Conservation (phyloP, 1,284 basidiomycete species). For the Veloboletus limbatus region DNA sequence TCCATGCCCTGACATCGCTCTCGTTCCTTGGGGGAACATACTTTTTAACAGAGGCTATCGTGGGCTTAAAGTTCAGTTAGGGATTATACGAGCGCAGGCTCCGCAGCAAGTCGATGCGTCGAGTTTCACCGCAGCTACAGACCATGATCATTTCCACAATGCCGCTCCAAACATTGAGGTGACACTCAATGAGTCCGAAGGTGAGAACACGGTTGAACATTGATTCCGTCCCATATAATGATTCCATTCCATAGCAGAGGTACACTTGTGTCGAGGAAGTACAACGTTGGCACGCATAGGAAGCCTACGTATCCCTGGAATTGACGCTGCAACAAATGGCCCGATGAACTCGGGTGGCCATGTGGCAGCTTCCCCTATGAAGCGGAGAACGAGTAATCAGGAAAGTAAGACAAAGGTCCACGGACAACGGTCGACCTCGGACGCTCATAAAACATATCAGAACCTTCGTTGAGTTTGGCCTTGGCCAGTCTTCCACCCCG, state of each 20-base stretch:
- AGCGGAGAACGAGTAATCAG: background rate
- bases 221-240: background rate
- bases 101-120: slow-evolving; percentile 23
- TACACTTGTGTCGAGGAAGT: background rate
- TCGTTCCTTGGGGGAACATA: background rate
- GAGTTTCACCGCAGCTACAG: slow-evolving; percentile 2
- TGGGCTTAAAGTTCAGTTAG: slow-evolving; percentile 68
- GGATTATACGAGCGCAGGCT: slow-evolving; percentile 42
- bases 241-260: background rate
- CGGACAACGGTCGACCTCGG: background rate
- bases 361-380: background rate
- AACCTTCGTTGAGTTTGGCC: slow-evolving; percentile 17
- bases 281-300: slow-evolving; percentile 1
- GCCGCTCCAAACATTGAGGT: background rate
- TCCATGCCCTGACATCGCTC: background rate
- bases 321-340: background rate
- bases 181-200: background rate
- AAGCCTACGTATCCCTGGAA: background rate
- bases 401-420: slow-evolving; percentile 11
- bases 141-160: slow-evolving; percentile 1
- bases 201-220: background rate
- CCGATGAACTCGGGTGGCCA: background rate
- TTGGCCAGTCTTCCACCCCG: slow-evolving; percentile 11
- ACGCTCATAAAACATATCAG: slow-evolving; percentile 4
- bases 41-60: slow-evolving; percentile 59